These are phyloP conservation scores for Plasmodium malariae DNA, from an alignment of 169 alveolate genomes.

Conservation along the genomic window DNA sequence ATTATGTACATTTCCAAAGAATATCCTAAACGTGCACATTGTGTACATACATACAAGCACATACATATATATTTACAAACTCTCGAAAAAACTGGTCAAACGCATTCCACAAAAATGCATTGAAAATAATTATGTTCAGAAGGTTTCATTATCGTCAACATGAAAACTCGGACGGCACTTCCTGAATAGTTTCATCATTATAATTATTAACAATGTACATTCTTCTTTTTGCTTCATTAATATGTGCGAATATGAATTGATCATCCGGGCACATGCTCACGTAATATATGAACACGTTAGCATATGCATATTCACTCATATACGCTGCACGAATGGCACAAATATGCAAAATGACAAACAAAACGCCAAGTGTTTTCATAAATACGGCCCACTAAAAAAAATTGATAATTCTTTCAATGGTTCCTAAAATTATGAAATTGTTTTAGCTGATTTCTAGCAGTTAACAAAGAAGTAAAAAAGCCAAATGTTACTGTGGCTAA, in stretches of 20 bases:
- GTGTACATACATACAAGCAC: background rate
- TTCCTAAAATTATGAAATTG: constrained; percentile 75
- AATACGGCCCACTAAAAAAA: constrained; percentile 71
- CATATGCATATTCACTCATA: too few relatives aligned
- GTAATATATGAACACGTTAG: too few relatives aligned
- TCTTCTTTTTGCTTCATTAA: constrained; percentile 6
- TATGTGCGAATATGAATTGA: too few relatives aligned
- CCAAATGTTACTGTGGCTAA: constrained; percentile 66
- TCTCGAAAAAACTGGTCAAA: too few relatives aligned
- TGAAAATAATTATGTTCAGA: constrained; percentile 76
- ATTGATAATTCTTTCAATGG: constrained; percentile 41
- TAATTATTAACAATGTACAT: constrained; percentile 67
- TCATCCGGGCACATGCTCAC: background rate
- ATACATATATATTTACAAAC: background rate
- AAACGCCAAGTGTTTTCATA: constrained; percentile 66
- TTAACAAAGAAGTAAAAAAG: background rate
- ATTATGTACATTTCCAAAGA: too few relatives aligned
- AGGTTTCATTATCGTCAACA: constrained; percentile 45
- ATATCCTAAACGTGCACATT: background rate
- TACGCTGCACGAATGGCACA: too few relatives aligned
- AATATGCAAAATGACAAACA: too few relatives aligned
- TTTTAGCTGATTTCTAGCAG: constrained; percentile 75
- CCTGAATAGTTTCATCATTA: constrained; percentile 75
- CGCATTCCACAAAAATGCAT: background rate
- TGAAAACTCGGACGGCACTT: constrained; percentile 77